Percentiles rank a stretch among this genome's conserved stretches.
These are phyloP conservation scores for Hypoxylon trugodes DNA, from an alignment of 495 filamentous ascomycete species.

Conservation along the genomic window DNA sequence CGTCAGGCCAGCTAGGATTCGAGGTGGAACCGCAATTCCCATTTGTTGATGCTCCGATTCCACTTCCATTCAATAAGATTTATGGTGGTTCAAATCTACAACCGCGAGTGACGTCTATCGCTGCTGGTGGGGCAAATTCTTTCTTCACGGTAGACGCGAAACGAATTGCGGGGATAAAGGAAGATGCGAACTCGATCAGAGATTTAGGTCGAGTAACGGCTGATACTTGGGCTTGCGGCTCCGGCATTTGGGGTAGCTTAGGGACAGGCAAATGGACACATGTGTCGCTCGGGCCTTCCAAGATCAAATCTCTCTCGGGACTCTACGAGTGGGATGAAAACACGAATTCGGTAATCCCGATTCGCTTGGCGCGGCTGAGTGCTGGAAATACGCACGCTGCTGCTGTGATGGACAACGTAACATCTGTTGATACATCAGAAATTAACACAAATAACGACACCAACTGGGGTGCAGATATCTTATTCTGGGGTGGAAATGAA, in stretches of 20 bases:
- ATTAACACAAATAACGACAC: constrained; percentile 67
- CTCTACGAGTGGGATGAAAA: constrained; percentile 87
- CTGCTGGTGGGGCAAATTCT: constrained; percentile 84
- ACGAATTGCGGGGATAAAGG: constrained; percentile 54
- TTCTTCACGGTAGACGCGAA: constrained; percentile 87
- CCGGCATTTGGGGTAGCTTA: constrained; percentile 82
- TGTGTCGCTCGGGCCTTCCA: constrained; percentile 76
- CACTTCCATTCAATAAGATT: constrained; percentile 71
- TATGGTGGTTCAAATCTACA: constrained; percentile 69
- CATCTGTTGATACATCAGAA: constrained; percentile 63
- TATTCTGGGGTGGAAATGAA: constrained; percentile 97
- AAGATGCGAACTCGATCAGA: constrained; percentile 45
- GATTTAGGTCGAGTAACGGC: constrained; percentile 62
- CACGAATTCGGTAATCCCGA: constrained; percentile 71
- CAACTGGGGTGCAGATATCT: constrained; percentile 83
- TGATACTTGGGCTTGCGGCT: constrained; percentile 87
- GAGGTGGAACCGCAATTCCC: constrained; percentile 67
- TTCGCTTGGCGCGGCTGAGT: constrained; percentile 73
- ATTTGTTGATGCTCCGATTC: constrained; percentile 72
- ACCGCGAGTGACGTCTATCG: constrained; percentile 73
- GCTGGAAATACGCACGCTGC: constrained; percentile 81
- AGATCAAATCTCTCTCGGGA: constrained; percentile 83
- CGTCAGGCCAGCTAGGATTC: constrained; percentile 84
- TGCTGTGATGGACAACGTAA: constrained; percentile 82
- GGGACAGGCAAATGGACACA: constrained; percentile 94